Evolutionary conservation across 108 stramenopile genomes (phyloP).

Genomic region (Cyclotella baltica): DNA sequence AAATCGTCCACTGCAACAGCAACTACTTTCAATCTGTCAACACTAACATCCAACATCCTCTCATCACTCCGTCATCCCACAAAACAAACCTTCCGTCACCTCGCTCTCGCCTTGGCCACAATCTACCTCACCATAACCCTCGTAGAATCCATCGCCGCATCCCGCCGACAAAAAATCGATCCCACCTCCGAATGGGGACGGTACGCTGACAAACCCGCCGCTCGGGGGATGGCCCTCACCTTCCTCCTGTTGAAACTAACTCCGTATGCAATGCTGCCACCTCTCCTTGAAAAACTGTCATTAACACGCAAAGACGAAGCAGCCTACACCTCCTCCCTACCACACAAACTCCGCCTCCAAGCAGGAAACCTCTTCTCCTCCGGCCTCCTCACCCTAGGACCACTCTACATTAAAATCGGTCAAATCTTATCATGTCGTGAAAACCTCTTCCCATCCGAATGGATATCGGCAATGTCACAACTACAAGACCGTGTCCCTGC

Average conservation of each 20-base stretch:
- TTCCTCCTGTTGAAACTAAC: conserved; percentile 40
- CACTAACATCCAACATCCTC: background rate
- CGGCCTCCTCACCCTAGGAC: conserved; percentile 81
- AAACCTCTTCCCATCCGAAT: conserved; percentile 86
- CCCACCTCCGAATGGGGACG: conserved; percentile 88
- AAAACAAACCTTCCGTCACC: background rate
- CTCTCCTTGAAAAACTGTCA: conserved; percentile 26
- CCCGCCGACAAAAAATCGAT: conserved; percentile 59
- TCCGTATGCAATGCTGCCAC: conserved; percentile 31
- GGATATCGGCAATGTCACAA: conserved; percentile 86
- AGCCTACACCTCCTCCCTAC: conserved; percentile 27
- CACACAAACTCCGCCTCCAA: conserved; percentile 36
- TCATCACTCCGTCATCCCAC: conserved; percentile 8
- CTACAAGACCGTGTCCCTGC: conserved; percentile 94
- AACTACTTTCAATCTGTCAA: background rate
- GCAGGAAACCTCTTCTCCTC: conserved; percentile 71
- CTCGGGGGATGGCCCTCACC: conserved; percentile 68
- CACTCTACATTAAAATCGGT: conserved; percentile 92
- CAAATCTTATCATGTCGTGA: conserved; percentile 92
- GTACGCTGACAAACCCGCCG: conserved; percentile 75
- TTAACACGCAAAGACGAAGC: background rate
- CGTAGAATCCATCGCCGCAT: conserved; percentile 30
- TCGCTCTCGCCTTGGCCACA: background rate
- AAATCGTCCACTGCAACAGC: background rate
- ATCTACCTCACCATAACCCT: conserved; percentile 10